These are phyloP conservation scores for Aegilops bicornis DNA, from an alignment of 176 grass and related monocot genomes.

Conservation along the genomic window DNA sequence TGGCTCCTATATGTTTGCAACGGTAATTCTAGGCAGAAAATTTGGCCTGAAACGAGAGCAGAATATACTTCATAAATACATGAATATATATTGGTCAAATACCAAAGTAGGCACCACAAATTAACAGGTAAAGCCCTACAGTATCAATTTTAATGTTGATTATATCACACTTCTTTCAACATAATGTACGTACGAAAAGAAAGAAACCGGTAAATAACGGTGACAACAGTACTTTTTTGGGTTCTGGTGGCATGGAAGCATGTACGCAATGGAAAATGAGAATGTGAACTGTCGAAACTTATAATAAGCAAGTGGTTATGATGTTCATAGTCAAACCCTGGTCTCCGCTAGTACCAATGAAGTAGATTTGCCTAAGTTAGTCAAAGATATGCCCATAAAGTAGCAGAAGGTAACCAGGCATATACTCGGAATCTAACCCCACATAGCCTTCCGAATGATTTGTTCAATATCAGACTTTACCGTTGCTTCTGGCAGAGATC, in stretches of 20 bases:
- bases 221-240: no score
- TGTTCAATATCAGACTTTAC: no score
- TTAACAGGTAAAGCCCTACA: no score
- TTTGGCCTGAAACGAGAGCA: constrained; percentile 46
- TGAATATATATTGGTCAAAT: background rate
- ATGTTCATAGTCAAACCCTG: background rate
- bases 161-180: no score
- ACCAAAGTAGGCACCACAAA: no score
- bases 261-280: no score
- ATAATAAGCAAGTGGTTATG: background rate
- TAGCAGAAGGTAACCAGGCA: background rate
- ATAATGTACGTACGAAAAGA: no score
- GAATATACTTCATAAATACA: constrained; percentile 7
- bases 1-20: constrained; percentile 93
- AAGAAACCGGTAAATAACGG: no score
- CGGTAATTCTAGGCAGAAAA: constrained; percentile 85
- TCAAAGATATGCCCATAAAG: background rate
- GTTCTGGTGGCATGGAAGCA: no score
- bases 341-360: background rate
- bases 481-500: no score
- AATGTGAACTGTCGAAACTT: no score
- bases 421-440: constrained; percentile 44
- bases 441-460: constrained; percentile 44
- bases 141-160: no score
- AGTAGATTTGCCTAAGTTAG: background rate